Base-by-base conservation (phyloP, 495 filamentous ascomycete species). In the Xylaria nigripes region DNA sequence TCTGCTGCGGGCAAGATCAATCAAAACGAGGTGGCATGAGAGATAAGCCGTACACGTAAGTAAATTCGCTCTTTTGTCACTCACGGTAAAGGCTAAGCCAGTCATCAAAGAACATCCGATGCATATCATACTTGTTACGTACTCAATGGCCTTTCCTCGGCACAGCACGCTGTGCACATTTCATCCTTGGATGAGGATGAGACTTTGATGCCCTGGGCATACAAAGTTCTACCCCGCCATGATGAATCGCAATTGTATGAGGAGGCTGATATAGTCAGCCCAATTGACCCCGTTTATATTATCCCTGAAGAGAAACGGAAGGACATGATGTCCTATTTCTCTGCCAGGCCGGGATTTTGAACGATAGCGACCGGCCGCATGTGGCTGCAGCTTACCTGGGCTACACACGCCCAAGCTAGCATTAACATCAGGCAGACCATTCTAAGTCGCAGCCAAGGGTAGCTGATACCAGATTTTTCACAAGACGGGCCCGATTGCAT, bases 101-200 rank as follows among this genome's bases (percentile, higher is more conserved):
- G 60, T 50, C 40, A 50, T 42, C 49, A 47, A 55, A 92, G 89
- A 62, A 72, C 75, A 42, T 77, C 89, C 1, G 93, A 98, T 68
- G 82, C 84, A 50, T 98, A 98, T 67, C 93, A 98, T 72, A 84
- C 87, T 25, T 89, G 84, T 72, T 98, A 98, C 70, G 83, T 89
- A 43, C 80, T 98, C 29, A 82, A 86, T 19, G 93, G 94, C 8
- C 76, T 97, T 32, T 90, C 88, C 63, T 83, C 81, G 30, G 82
- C 84, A 6, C 90, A 96, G 67, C 76, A 96, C 64, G 68, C 80
- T 59, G 90, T 86, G 68, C 79, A 77, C 56, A 86, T 86, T 62
- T 71, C 72, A 45, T 62, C 74, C 42, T 59, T 70, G 22, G 72
- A 72, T 60, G 57, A 57, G 53, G 43, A 60, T 50, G 68, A 42